Percentiles rank a stretch among this genome's conserved stretches.
These are phyloP conservation scores for Pulveroboletus sp. DNA, from an alignment of 768 basidiomycete genomes.

Conservation along the genomic window DNA sequence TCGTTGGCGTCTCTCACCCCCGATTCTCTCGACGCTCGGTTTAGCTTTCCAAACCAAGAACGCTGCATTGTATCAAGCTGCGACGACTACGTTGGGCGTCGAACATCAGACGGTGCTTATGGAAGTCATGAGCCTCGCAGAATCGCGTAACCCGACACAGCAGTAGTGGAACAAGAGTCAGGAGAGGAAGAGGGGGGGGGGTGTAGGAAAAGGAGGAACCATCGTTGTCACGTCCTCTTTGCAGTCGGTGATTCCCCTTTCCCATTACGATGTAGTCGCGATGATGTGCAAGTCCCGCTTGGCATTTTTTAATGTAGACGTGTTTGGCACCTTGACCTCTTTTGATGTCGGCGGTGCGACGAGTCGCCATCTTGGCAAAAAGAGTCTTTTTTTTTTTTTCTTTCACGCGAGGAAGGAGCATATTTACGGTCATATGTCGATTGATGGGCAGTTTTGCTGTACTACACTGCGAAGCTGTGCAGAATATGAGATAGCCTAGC, in stretches of 20 bases:
- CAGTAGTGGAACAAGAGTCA: not conserved
- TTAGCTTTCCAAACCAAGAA: slow-evolving; percentile 71
- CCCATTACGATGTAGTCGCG: too few relatives aligned
- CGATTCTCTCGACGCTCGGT: not conserved
- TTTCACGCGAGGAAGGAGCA: not conserved
- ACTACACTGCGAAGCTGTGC: too few relatives aligned
- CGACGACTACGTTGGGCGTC: slow-evolving; percentile 64
- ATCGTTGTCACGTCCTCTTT: not conserved
- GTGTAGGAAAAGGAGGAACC: not conserved
- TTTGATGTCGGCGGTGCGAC: not conserved
- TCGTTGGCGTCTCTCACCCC: not conserved
- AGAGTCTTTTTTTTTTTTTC: not conserved
- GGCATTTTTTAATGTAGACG: not conserved
- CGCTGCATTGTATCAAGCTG: slow-evolving; percentile 56
- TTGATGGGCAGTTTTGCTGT: too few relatives aligned
- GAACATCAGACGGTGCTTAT: slow-evolving; percentile 79
- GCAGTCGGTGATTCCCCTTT: not conserved
- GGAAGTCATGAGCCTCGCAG: slow-evolving; percentile 78
- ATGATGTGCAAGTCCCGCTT: not conserved
- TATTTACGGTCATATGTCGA: not conserved
- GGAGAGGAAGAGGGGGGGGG: not conserved
- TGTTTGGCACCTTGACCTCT: not conserved
- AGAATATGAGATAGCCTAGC: too few relatives aligned
- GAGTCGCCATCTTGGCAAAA: not conserved
- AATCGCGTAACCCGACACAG: slow-evolving; percentile 26